phyloP scores from a whole-genome alignment of 2,329 filamentous ascomycete species.

The Fusarium camptoceras region DNA sequence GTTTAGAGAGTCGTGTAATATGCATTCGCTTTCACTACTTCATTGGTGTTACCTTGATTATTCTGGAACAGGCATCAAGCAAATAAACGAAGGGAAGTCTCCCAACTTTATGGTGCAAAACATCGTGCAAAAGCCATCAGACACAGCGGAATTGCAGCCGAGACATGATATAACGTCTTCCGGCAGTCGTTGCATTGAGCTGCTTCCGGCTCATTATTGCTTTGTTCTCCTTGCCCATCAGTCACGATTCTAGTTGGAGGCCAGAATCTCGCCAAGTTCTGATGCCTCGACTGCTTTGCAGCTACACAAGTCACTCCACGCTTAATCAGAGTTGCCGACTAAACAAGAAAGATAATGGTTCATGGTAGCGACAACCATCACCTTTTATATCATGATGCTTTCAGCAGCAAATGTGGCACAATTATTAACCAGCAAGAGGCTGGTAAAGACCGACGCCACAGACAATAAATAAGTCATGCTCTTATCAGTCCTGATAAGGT shows the following conservation, averaged over 20 bases:
- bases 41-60: background rate
- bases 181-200: no score
- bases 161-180: background rate
- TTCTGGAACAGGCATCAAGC: background rate
- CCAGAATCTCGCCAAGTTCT: background rate
- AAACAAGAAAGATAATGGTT: background rate
- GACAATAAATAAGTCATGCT: background rate
- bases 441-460: background rate
- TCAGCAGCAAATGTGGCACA: background rate
- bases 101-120: background rate
- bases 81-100: background rate
- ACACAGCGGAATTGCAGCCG: background rate
- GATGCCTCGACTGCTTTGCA: background rate
- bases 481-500: constrained; percentile 43
- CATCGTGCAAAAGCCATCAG: background rate
- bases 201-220: background rate
- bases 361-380: background rate
- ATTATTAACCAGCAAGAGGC: background rate
- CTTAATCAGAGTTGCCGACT: background rate
- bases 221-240: background rate
- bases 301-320: background rate
- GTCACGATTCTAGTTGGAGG: background rate
- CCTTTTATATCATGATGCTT: background rate
- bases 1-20: background rate
- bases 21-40: background rate